Base-by-base conservation (phyloP, 805 yeast species). In the Schwanniomyces occidentalis region DNA sequence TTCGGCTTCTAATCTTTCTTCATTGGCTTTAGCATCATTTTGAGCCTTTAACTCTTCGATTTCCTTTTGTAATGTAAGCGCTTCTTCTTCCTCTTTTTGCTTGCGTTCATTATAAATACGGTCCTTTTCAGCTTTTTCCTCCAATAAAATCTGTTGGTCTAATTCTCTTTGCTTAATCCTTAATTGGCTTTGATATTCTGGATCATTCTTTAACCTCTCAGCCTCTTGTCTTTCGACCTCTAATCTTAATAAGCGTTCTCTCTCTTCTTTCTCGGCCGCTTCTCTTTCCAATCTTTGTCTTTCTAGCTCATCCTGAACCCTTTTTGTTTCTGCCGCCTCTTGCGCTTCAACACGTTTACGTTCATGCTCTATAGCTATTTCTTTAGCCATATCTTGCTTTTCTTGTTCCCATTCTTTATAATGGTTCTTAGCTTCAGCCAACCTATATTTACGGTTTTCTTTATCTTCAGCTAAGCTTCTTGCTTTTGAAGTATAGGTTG, bases 401-500 rank as follows among this genome's bases (percentile, higher is more conserved):
- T 76, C 78, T 4, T 47, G 47, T 41, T 67, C 64, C 81, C 81
- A 76, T 14, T 53, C 54, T 17, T 45, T 36, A 34, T 51, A 58
- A 29, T 72, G 56, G 27, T 65, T 51, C 43, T 65, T 57, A 13
- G 80, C 80, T 6, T 58, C 65, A 14, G 44, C 46, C 37, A 71
- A 63, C 44, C 73, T 63, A 1, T 40, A 32, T 3, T 48, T 45
- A 37, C 75, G 58, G 17, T 42, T 49, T 23, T 60, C 65, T 45
- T 65, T 69, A 24, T 66, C 76, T 24, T 57, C 34, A 25, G 54
- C 53, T 46, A 75, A 59, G 21, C 54, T 39, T 9, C 56, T 46
- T 39, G 75, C 58, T 42, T 71, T 71, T 19, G 74, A 58, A 16
- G 68, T 56, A 48, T 71, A 76, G 2, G 73, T 69, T 27, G 64